A percentile compares a stretch with the other conserved stretches of the same genome.
Evolutionary conservation across 225 moss, liverwort and hornwort species (phyloP).

Genomic region (Physcomitrellopsis africana): DNA sequence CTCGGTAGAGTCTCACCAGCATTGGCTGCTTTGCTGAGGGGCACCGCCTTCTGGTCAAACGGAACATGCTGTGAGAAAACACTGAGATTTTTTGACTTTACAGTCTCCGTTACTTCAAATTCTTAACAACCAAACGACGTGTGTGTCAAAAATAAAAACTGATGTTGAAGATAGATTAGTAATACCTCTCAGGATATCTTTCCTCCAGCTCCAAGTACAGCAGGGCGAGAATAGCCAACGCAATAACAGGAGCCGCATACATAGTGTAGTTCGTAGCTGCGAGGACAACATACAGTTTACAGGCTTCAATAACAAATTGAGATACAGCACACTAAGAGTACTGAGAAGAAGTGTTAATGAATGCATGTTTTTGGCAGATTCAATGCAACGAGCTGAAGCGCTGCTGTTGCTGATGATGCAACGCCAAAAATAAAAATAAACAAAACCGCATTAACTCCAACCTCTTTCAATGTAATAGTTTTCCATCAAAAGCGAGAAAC

Average conservation of each 20-base stretch:
- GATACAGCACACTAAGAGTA: not conserved
- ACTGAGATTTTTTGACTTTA: not conserved
- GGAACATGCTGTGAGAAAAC: not conserved
- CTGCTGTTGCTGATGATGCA: no score
- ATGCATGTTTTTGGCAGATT: not conserved
- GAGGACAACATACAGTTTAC: not conserved
- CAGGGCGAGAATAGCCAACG: conserved; percentile 44
- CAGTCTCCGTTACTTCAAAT: not conserved
- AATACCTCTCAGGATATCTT: conserved; percentile 43
- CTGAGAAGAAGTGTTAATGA: not conserved
- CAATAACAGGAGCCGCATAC: conserved; percentile 41
- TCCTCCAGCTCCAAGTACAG: conserved; percentile 47
- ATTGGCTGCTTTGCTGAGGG: conserved; percentile 29
- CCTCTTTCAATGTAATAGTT: no score
- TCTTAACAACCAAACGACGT: no score
- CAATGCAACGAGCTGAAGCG: no score
- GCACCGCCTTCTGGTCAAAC: conserved; percentile 28
- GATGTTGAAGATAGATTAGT: not conserved
- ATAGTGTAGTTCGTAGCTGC: conserved; percentile 39
- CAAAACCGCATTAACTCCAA: no score
- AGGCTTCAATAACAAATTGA: not conserved
- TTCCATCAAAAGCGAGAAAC: no score
- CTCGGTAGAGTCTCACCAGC: conserved; percentile 31
- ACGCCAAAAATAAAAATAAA: no score
- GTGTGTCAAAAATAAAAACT: no score